These are phyloP conservation scores for Secale cereale DNA, from an alignment of 176 grass and related monocot genomes.

Conservation along the genomic window DNA sequence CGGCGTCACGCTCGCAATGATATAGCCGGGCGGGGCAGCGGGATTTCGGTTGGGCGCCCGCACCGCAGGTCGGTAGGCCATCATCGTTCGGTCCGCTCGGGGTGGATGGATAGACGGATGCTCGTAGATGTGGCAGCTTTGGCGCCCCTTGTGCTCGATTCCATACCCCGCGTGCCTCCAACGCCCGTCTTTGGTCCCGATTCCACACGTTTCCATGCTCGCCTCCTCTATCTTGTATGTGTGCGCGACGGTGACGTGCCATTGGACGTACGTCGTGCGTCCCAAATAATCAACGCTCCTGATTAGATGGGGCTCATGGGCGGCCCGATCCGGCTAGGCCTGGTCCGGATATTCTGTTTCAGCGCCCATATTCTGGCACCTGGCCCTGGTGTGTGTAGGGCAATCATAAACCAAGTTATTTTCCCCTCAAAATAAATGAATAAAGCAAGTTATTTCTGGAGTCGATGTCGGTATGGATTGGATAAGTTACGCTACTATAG, in stretches of 20 bases:
- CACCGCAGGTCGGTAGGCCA: slow-evolving; percentile 9
- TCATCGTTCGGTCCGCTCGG: not conserved
- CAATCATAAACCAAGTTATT: too few species aligned
- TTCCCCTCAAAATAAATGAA: too few species aligned
- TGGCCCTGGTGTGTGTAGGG: too few species aligned
- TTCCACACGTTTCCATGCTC: slow-evolving; percentile 34
- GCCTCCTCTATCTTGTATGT: not conserved
- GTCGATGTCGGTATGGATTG: too few species aligned
- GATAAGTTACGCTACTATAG: too few species aligned
- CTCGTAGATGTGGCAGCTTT: slow-evolving; percentile 29
- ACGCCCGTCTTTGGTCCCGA: not conserved
- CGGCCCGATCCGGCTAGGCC: not conserved
- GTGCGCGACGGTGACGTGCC: not conserved
- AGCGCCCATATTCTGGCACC: not conserved
- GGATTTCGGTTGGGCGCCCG: not conserved
- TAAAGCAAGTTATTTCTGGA: too few species aligned
- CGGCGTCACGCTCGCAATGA: slow-evolving; percentile 14
- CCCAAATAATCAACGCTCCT: not conserved
- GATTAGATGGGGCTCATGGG: not conserved
- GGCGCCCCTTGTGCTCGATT: not conserved
- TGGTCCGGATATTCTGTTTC: not conserved
- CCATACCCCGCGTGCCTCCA: not conserved
- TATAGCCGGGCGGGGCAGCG: not conserved
- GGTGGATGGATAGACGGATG: not conserved
- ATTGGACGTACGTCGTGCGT: not conserved